Evolutionary conservation across 2,329 filamentous ascomycete species (phyloP).

Genomic region (Phialemoniopsis sp.): DNA sequence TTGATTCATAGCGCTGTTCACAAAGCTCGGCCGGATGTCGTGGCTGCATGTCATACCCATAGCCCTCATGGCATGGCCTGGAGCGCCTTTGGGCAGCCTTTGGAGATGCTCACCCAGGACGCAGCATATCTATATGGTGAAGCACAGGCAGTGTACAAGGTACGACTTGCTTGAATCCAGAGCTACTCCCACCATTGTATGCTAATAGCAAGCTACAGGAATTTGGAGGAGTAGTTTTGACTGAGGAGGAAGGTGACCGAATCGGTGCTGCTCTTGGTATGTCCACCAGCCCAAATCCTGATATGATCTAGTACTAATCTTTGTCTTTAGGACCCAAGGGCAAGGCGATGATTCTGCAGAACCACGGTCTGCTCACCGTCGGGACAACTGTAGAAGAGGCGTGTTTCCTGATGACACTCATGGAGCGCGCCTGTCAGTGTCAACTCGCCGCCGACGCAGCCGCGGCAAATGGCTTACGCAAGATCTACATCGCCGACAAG

Average conservation of each 20-base stretch:
- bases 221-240: slow-evolving; percentile 33
- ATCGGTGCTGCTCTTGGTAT: slow-evolving; percentile 49
- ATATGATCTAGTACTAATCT: too few relatives aligned
- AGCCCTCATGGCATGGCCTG: slow-evolving; percentile 51
- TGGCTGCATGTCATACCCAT: slow-evolving; percentile 54
- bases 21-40: slow-evolving; percentile 49
- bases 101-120: slow-evolving; percentile 57
- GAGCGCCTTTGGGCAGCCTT: slow-evolving; percentile 43
- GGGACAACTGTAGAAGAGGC: slow-evolving; percentile 59
- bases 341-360: slow-evolving; percentile 50
- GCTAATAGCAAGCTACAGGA: too few relatives aligned
- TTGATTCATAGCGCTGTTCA: slow-evolving; percentile 53
- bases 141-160: slow-evolving; percentile 52
- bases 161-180: too few relatives aligned
- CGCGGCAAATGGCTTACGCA: slow-evolving; percentile 11
- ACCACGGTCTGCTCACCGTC: slow-evolving; percentile 57
- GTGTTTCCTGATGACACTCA: slow-evolving; percentile 52
- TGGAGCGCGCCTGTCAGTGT: slow-evolving; percentile 54
- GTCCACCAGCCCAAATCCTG: too few relatives aligned
- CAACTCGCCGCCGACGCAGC: slow-evolving; percentile 56
- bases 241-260: slow-evolving; percentile 47
- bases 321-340: slow-evolving; percentile 42
- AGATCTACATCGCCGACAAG: neutral
- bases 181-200: too few relatives aligned
- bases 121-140: too few relatives aligned